phyloP scores from a whole-genome alignment of 768 basidiomycete genomes.

The Hirschioporus abietinus region DNA sequence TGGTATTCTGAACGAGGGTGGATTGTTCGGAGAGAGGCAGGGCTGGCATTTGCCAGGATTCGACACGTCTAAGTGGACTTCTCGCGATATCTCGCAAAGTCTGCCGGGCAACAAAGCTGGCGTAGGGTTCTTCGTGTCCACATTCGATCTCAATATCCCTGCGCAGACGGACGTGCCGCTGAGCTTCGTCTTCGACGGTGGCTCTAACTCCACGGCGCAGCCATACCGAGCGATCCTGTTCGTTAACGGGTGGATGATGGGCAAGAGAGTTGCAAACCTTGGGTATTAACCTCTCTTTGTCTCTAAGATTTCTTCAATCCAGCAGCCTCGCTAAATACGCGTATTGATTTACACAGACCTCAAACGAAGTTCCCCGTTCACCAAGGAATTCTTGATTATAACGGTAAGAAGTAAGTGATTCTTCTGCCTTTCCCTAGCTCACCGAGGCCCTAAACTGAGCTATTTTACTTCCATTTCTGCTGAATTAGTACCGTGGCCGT shows the following conservation, averaged over 20 bases:
- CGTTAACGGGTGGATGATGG: constrained; percentile 90
- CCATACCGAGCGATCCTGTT: constrained; percentile 71
- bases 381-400: constrained; percentile 71
- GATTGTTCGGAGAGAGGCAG: constrained; percentile 60
- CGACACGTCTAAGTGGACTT: constrained; percentile 51
- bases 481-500: constrained; percentile 51
- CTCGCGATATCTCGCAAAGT: constrained; percentile 51
- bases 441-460: no score
- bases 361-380: constrained; percentile 82
- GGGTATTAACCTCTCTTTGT: constrained; percentile 38
- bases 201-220: constrained; percentile 46
- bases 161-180: constrained; percentile 58
- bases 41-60: constrained; percentile 77
- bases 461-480: constrained; percentile 2
- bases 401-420: constrained; percentile 56
- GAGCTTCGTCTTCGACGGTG: constrained; percentile 65
- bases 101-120: constrained; percentile 57
- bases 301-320: constrained; percentile 21
- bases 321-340: constrained; percentile 11
- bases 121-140: constrained; percentile 78
- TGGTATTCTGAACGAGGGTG: constrained; percentile 69
- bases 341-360: constrained; percentile 37
- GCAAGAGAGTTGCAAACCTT: constrained; percentile 65
- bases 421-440: background rate
- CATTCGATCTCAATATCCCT: constrained; percentile 59